Evolutionary conservation across 345 rosid species (phyloP).

Genomic region (Mallotus nudiflorus): DNA sequence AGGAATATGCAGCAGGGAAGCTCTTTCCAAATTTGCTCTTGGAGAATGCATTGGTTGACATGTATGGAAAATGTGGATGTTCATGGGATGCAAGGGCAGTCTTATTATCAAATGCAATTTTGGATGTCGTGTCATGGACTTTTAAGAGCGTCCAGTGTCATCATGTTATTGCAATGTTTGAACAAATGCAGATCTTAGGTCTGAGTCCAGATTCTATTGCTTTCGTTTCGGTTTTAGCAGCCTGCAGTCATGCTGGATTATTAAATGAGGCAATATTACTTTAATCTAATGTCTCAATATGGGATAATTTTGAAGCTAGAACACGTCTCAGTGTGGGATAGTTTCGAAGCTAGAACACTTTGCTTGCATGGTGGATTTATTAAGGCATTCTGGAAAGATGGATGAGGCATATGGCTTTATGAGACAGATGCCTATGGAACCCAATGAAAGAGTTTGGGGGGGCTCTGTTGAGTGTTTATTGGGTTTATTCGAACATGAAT

Average conservation of each 20-base stretch:
- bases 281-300: slow-evolving; percentile 54
- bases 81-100: slow-evolving; percentile 52
- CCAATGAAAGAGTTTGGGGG: slow-evolving; percentile 82
- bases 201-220: slow-evolving; percentile 65
- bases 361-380: slow-evolving; percentile 73
- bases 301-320: too few species aligned
- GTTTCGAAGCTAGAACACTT: slow-evolving; percentile 64
- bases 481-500: slow-evolving; percentile 51
- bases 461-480: slow-evolving; percentile 62
- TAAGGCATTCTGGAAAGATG: slow-evolving; percentile 64
- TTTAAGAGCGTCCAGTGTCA: slow-evolving; percentile 55
- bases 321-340: too few species aligned
- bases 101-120: slow-evolving; percentile 55
- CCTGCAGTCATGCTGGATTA: slow-evolving; percentile 74
- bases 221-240: slow-evolving; percentile 69
- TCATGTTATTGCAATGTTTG: slow-evolving; percentile 56
- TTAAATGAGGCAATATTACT: slow-evolving; percentile 50
- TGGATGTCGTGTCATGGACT: slow-evolving; percentile 79
- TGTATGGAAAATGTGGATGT: slow-evolving; percentile 77
- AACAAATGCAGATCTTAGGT: slow-evolving; percentile 56
- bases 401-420: slow-evolving; percentile 59
- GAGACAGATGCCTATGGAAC: slow-evolving; percentile 54
- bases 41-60: slow-evolving; percentile 73
- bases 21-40: slow-evolving; percentile 56
- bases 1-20: slow-evolving; percentile 42